Evolutionary conservation across 441 rosid species (phyloP), one percentile per base, ranked within the genome.

Genomic region (Populus trichocarpa): DNA sequence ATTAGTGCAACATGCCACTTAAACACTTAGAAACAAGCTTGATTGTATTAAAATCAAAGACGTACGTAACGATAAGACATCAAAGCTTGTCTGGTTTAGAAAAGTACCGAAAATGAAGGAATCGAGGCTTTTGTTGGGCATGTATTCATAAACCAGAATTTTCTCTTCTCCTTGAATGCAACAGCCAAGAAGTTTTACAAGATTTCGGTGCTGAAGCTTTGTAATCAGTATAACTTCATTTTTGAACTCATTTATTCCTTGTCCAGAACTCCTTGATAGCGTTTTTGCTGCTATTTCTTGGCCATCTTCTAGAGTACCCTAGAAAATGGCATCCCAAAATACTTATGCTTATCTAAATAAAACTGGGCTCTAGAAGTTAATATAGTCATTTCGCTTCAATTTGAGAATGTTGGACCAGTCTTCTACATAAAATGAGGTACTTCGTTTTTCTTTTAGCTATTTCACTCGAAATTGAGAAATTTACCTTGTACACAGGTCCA

Each of bases 401-500:
- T 65, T 11, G n/a, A n/a, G 25, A 65, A n/a, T 23, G n/a, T 22
- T 64, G 11, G 26, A 23, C 22, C 22, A 16, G 36, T 35, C 36
- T 35, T 35, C 36, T 35, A 35, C 36, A 35, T 35, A 35, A 35
- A 5, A 65, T n/a, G 32, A 35, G 36, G 36, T 35, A 35, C 0
- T 6, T 35, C 6, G 36, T 33, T 35, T 35, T 35, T 28, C 36
- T 35, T 35, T 5, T 35, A 35, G 36, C 36, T 35, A 35, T 35
- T 35, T 35, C 46, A 40, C 46, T 9, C 8, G 0, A 40, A 40
- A 10, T 38, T 42, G 50, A 14, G 16, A 25, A 40, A 73, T 80
- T 80, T 67, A 77, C 86, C 86, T 68, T 77, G 42, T 77, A 83
- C 5, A 78, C 85, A 3, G 83, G 78, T 23, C 85, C 85, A 50